These are phyloP conservation scores for Lasiosphaeria miniovina DNA, from an alignment of 495 filamentous ascomycete species.

Conservation along the genomic window DNA sequence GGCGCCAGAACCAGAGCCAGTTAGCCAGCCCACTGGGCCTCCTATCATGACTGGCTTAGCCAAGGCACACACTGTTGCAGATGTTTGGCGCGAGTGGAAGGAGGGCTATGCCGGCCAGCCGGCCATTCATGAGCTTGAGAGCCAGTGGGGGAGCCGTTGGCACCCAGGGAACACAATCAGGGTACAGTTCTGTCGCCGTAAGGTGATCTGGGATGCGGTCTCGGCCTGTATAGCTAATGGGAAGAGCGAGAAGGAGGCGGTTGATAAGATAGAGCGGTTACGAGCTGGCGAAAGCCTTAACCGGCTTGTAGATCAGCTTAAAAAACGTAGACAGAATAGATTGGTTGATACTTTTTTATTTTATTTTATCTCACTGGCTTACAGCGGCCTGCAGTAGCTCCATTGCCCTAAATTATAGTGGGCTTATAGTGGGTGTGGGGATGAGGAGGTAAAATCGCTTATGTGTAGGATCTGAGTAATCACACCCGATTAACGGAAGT, in stretches of 20 bases:
- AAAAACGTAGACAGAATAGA: too few relatives aligned
- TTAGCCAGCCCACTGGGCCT: not conserved
- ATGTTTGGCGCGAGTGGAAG: constrained; percentile 3
- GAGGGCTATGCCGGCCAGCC: not conserved
- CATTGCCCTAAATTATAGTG: too few relatives aligned
- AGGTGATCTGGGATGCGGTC: constrained; percentile 2
- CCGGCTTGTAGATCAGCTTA: too few relatives aligned
- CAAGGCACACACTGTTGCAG: not conserved
- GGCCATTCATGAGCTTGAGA: not conserved
- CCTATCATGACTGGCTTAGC: not conserved
- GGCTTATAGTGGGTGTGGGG: too few relatives aligned
- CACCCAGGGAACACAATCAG: not conserved
- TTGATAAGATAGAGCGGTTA: not conserved
- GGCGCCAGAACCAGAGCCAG: not conserved
- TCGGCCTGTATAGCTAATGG: not conserved
- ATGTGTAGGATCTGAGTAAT: too few relatives aligned
- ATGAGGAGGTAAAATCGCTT: too few relatives aligned
- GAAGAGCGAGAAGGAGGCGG: constrained; percentile 1
- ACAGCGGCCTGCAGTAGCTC: too few relatives aligned
- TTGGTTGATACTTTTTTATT: too few relatives aligned
- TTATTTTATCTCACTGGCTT: too few relatives aligned
- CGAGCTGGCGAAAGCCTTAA: constrained; percentile 1
- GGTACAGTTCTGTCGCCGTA: constrained; percentile 2
- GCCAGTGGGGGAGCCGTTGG: not conserved
- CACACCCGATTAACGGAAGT: too few relatives aligned